Evolutionary conservation across 1,139 yeast genomes (phyloP).

Genomic region (Yamadazyma blattariae): DNA sequence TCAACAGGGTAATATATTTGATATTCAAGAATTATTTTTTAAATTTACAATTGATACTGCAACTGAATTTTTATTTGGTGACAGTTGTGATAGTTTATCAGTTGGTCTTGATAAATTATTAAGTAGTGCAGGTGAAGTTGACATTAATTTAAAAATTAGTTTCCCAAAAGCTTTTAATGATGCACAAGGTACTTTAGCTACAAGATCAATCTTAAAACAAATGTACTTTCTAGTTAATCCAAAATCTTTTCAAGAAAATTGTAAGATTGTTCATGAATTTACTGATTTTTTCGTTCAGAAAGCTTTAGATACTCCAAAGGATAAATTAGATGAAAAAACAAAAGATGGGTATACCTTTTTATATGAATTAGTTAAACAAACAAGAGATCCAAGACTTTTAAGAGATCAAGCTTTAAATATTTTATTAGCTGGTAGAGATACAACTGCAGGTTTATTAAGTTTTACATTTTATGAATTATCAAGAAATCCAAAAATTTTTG

Average conservation of each 20-base stretch:
- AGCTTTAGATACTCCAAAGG: conserved; percentile 26
- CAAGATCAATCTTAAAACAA: conserved; percentile 33
- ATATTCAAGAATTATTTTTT: conserved; percentile 46
- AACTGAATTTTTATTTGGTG: conserved; percentile 56
- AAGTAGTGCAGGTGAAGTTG: conserved; percentile 20
- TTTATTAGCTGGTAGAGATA: conserved; percentile 55
- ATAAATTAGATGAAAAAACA: conserved; percentile 29
- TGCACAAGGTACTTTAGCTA: conserved; percentile 34
- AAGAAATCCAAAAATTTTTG: conserved; percentile 39
- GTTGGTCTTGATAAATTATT: conserved; percentile 22
- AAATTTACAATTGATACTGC: conserved; percentile 54
- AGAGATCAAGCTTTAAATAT: conserved; percentile 53
- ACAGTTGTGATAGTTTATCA: conserved; percentile 40
- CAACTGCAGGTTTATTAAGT: conserved; percentile 54
- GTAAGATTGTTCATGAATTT: conserved; percentile 30
- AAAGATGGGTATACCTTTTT: conserved; percentile 47
- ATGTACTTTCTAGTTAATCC: conserved; percentile 33
- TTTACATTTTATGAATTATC: conserved; percentile 47
- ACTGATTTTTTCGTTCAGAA: conserved; percentile 27
- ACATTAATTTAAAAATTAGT: conserved; percentile 17
- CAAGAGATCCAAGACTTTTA: conserved; percentile 46
- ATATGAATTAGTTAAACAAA: conserved; percentile 48
- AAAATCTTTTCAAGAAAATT: conserved; percentile 27
- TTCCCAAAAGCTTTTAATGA: conserved; percentile 44
- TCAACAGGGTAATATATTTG: conserved; percentile 29